Percentiles rank a stretch among this genome's conserved stretches.
Evolutionary conservation across 306 rosid genomes (phyloP).

Genomic region (Lotus japonicus): DNA sequence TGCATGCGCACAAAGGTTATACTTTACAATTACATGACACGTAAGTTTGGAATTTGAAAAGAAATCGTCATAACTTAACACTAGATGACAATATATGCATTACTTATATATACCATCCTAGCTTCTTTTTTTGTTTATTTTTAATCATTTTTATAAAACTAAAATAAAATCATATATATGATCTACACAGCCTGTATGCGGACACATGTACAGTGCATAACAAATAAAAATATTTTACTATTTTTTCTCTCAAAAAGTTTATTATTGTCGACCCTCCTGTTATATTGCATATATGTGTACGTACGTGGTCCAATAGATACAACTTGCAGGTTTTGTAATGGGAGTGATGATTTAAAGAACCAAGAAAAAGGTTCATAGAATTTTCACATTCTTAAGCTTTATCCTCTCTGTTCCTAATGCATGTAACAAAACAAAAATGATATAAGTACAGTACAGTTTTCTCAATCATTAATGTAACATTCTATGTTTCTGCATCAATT

Average conservation of each 20-base stretch:
- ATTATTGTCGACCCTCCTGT: conserved; percentile 17
- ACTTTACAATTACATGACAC: conserved; percentile 9
- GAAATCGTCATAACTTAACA: neutral
- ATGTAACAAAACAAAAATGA: too few relatives aligned
- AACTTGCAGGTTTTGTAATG: neutral
- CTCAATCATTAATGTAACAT: too few relatives aligned
- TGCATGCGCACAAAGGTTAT: conserved; percentile 28
- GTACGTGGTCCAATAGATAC: conserved; percentile 10
- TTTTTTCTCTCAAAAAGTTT: conserved; percentile 10
- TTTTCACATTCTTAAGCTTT: neutral
- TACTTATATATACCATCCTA: neutral
- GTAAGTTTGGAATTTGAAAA: neutral
- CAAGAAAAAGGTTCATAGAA: conserved; percentile 20
- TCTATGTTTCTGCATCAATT: too few relatives aligned
- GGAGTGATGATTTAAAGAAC: conserved; percentile 5
- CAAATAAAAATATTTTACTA: neutral
- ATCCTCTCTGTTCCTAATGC: too few relatives aligned
- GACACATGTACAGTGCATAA: neutral
- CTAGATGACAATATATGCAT: neutral
- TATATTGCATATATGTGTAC: conserved; percentile 16
- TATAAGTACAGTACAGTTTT: too few relatives aligned
- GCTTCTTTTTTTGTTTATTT: conserved; percentile 1
- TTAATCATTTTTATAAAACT: neutral
- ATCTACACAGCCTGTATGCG: conserved; percentile 17
- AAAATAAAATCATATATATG: neutral